Base-by-base conservation (phyloP, 1,284 basidiomycete species). In the Waitea zeae region DNA sequence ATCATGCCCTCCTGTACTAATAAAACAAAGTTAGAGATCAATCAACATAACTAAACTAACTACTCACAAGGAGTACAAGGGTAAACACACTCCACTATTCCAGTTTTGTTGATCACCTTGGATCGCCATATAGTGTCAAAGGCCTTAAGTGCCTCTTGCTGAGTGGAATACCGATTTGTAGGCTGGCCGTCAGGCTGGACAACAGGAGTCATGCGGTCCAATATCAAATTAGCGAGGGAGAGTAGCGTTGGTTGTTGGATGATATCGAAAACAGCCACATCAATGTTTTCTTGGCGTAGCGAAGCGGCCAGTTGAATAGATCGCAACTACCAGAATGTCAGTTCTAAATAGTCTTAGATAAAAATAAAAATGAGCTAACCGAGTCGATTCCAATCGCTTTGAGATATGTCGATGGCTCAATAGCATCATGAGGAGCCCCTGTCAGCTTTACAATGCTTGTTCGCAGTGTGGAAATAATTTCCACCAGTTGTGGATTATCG, bases 231-330 rank as follows among this genome's bases (percentile, higher is more conserved):
- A n/a, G 39, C 40, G 5, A 53, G 45, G 6, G 43, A 39, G 27
- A 41, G 39, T 11, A 51, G 39, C 2, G 47, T 50, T 2, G 47
- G 42, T 36, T 48, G 44, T 18, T 43, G 40, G 12, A 48, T 37
- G 13, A 56, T 45, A 24, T 54, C 51, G 3, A 49, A 41, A 12
- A 53, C 52, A 15, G 51, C 46, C 9, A 50, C 41, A 5, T 41
- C 18, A 26, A 46, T 39, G 11, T 47, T 48, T 3, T 40, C 41
- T 6, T 41, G 35, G 19, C 41, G 39, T 37, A 56, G 46, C 9
- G 40, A 39, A 42, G 53, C 51, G 18, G 52, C 48, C n/a, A 26
- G n/a, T n/a, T n/a, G 7, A 26, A 26, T 26, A 9, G 24, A 7
- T 7, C 24, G n/a, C 7, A 26, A 9, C 24, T 26, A 7, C 9